Conservation (phyloP, 2,329 filamentous ascomycete species). For the Alternaria metachromatica region DNA sequence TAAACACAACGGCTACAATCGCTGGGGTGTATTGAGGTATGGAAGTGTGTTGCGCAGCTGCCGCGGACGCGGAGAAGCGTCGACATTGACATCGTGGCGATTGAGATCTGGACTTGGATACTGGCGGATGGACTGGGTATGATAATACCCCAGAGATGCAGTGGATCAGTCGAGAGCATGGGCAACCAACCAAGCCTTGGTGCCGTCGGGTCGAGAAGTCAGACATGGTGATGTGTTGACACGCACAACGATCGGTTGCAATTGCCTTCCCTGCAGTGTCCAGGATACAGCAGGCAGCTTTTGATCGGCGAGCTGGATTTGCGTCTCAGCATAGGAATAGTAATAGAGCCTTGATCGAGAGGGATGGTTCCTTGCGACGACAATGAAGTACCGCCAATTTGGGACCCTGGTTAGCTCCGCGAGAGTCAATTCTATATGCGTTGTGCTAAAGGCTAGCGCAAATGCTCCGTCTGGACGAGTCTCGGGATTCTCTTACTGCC, state of each 20-base stretch:
- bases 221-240: background rate
- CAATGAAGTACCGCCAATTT: conserved; percentile 17
- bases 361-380: conserved; percentile 13
- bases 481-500: background rate
- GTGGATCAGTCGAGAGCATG: background rate
- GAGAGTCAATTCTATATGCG: conserved; percentile 18
- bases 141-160: background rate
- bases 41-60: background rate
- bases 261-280: background rate
- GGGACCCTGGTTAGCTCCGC: conserved; percentile 11
- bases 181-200: background rate
- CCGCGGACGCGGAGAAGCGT: background rate
- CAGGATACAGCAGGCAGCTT: background rate
- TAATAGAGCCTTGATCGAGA: background rate
- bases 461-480: background rate
- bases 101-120: background rate
- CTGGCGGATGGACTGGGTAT: background rate
- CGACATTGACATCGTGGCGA: background rate
- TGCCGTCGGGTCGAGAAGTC: background rate
- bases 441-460: conserved; percentile 1
- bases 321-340: background rate
- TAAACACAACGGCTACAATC: background rate
- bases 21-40: background rate
- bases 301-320: background rate
- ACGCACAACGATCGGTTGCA: background rate